Evolutionary conservation across 202 grass and related monocot species (phyloP), one percentile per base, ranked within the genome.

Genomic region (Carex arenaria): DNA sequence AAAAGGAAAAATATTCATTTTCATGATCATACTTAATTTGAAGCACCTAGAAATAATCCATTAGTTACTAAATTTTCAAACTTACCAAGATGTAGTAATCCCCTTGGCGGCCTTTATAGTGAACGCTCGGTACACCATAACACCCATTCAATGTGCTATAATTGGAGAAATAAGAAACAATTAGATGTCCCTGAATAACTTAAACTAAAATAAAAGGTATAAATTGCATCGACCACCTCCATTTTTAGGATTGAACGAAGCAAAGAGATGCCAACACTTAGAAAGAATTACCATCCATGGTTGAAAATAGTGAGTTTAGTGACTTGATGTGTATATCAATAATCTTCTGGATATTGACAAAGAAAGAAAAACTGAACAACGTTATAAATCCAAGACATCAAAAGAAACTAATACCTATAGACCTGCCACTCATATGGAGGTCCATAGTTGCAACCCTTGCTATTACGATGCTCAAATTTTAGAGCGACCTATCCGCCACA

Each of bases 391-490:
- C 36, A 83, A 83, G 34, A 7, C 19, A 45, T 84, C 69, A 87
- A 76, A 73, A 85, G 56, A 45, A 79, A 30, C 66, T 72, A 80
- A 89, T 95, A 98, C 95, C 89, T 95, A 72, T 98, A 95, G 71
- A 98, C 95, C 72, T 95, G 92, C 95, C 95, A 98, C 88, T 98
- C 95, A 79, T 98, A 98, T 75, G 95, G 95, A 85, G 95, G 95
- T 54, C 95, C 95, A 85, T 92, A 95, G 80, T 89, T 98, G 89
- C 95, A 98, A 59, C 95, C 95, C 82, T 95, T 98, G 80, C 95
- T 98, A 90, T 89, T 98, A 57, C 92, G 95, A 42, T 98, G 95
- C 87, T 98, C 95, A 79, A 98, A 95, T 93, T 98, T 98, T 72
- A 98, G 86, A 79, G 95, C 95, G 63, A 98, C 95, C 95, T 98